phyloP scores from a whole-genome alignment of 495 filamentous ascomycete species.

The Tuber indicum region DNA sequence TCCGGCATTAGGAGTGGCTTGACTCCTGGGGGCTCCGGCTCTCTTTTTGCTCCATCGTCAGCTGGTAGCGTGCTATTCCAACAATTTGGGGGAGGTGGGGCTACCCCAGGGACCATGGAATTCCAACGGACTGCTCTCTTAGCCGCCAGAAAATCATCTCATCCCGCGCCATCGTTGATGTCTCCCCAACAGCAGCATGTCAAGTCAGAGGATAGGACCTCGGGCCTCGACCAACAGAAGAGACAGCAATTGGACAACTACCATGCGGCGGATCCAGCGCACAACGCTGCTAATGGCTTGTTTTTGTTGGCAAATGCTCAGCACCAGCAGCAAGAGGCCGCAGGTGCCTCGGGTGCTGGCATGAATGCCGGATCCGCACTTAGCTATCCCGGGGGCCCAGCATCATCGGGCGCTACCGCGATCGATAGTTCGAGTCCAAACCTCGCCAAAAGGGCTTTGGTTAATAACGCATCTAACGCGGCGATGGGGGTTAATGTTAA shows the following conservation, averaged over 20 bases:
- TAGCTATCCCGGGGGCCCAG: conserved; percentile 21
- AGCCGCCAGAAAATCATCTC: conserved; percentile 52
- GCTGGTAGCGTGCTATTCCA: conserved; percentile 76
- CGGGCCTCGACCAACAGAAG: conserved; percentile 52
- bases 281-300: conserved; percentile 90
- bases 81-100: conserved; percentile 68
- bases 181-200: conserved; percentile 47
- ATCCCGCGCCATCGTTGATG: conserved; percentile 49
- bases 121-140: conserved; percentile 92
- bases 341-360: neutral
- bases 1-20: conserved; percentile 85
- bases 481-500: conserved; percentile 29
- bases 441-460: conserved; percentile 42
- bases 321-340: conserved; percentile 48
- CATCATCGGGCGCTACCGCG: conserved; percentile 16
- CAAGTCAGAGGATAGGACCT: conserved; percentile 50
- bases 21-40: conserved; percentile 91
- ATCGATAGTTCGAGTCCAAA: conserved; percentile 38
- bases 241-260: conserved; percentile 37
- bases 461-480: conserved; percentile 39
- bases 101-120: conserved; percentile 84
- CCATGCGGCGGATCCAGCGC: conserved; percentile 48
- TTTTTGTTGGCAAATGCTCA: conserved; percentile 76
- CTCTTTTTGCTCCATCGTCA: conserved; percentile 92
- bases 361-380: conserved; percentile 8